A percentile compares a stretch with the other conserved stretches of the same genome.
Evolutionary conservation across 225 moss, liverwort and hornwort species (phyloP).

Genomic region (Pseudisothecium myosuroides): DNA sequence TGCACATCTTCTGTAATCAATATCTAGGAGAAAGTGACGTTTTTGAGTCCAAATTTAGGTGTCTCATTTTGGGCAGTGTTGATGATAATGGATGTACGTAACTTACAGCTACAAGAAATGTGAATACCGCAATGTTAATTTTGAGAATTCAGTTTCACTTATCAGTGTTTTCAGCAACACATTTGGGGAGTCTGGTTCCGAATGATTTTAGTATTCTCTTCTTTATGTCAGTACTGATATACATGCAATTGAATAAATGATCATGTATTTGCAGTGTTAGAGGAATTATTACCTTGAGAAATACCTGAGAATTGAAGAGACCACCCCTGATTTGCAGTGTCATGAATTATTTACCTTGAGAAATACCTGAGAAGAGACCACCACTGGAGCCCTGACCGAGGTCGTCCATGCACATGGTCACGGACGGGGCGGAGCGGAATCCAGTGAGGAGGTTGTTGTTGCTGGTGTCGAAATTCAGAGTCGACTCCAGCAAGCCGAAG

Average conservation of each 20-base stretch:
- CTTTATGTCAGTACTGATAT: too few relatives aligned
- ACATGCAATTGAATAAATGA: background rate
- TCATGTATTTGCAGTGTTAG: background rate
- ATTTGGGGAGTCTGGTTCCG: background rate
- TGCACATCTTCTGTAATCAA: background rate
- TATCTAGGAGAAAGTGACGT: background rate
- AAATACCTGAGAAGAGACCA: background rate
- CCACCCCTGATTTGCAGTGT: background rate
- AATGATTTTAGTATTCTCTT: background rate
- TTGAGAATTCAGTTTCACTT: background rate
- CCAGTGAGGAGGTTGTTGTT: slow-evolving; percentile 1
- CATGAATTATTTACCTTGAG: background rate
- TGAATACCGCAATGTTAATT: background rate
- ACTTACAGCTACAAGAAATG: background rate
- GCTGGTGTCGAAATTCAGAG: slow-evolving; percentile 2
- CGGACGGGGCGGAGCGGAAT: background rate
- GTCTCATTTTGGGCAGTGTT: too few relatives aligned
- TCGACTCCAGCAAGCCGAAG: slow-evolving; percentile 18
- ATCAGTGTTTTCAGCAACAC: background rate
- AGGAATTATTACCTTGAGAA: background rate
- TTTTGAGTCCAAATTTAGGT: background rate
- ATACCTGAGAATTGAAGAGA: background rate
- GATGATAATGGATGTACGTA: background rate
- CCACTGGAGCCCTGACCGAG: slow-evolving; percentile 1
- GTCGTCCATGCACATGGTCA: slow-evolving; percentile 1